A percentile compares a stretch with the other conserved stretches of the same genome.
Conservation (phyloP, 768 basidiomycete genomes). For the Auricularia heimuer region DNA sequence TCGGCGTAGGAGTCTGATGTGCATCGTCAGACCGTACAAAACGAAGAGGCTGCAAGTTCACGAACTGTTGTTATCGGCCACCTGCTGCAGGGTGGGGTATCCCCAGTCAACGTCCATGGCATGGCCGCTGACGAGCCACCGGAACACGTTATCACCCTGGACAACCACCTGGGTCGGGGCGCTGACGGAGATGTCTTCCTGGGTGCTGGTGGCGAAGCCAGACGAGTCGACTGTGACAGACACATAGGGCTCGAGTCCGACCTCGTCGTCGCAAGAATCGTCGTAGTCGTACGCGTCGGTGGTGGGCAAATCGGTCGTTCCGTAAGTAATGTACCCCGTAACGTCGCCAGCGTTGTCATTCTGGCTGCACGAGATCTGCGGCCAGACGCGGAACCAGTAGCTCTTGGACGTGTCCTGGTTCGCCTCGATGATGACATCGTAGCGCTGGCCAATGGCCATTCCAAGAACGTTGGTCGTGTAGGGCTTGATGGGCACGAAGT, state of each 20-base stretch:
- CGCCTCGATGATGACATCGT: conserved; percentile 5
- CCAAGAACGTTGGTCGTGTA: conserved; percentile 2
- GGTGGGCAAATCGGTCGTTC: not conserved
- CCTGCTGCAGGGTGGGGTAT: not conserved
- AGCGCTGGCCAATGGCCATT: conserved; percentile 4
- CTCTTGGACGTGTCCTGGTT: conserved; percentile 1
- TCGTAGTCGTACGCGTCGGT: not conserved
- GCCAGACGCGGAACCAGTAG: conserved; percentile 1
- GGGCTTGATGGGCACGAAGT: not conserved
- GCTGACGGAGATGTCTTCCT: not conserved
- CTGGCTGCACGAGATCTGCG: not conserved
- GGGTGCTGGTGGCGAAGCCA: not conserved
- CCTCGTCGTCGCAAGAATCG: not conserved
- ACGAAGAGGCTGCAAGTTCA: not conserved
- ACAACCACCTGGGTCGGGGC: not conserved
- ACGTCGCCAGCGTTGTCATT: not conserved
- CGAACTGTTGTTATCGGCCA: not conserved
- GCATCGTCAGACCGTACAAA: not conserved
- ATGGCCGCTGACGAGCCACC: not conserved
- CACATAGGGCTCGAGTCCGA: not conserved
- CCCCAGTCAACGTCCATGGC: not conserved
- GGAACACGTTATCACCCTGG: not conserved
- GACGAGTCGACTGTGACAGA: not conserved
- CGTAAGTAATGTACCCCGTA: not conserved
- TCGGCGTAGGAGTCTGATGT: not conserved